Percentiles rank a stretch among this genome's conserved stretches.
These are phyloP conservation scores for Waltiozyma sp. DNA, from an alignment of 1,139 yeast species.

Conservation along the genomic window DNA sequence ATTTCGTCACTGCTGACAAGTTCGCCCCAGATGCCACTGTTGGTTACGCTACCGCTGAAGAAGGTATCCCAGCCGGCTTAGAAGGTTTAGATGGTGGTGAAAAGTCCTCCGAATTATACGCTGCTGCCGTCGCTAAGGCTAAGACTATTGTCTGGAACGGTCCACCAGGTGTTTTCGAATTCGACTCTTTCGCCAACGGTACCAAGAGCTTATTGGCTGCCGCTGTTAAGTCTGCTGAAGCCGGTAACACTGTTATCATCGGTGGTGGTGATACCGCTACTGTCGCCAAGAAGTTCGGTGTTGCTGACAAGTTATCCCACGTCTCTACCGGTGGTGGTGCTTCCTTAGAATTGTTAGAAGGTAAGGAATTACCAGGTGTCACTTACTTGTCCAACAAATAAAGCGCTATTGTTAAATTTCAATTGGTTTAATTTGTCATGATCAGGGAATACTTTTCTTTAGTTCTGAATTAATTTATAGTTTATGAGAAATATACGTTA, in stretches of 20 bases:
- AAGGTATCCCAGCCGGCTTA: slow-evolving; percentile 89
- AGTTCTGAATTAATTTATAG: neutral
- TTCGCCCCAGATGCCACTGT: slow-evolving; percentile 82
- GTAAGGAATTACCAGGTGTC: slow-evolving; percentile 96
- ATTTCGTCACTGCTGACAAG: slow-evolving; percentile 88
- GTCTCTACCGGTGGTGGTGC: slow-evolving; percentile 99
- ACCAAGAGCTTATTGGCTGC: slow-evolving; percentile 84
- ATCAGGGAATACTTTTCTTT: neutral
- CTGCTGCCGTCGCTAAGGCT: slow-evolving; percentile 74
- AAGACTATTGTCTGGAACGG: slow-evolving; percentile 99
- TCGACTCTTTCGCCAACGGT: slow-evolving; percentile 80
- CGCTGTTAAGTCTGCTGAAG: slow-evolving; percentile 71
- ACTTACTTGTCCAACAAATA: slow-evolving; percentile 71
- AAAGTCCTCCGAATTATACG: slow-evolving; percentile 66
- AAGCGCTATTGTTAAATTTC: slow-evolving; percentile 2
- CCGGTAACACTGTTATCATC: slow-evolving; percentile 88
- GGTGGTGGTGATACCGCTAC: slow-evolving; percentile 99
- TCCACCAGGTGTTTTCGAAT: slow-evolving; percentile 98
- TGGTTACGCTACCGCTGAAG: slow-evolving; percentile 70
- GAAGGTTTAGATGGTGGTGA: slow-evolving; percentile 95
- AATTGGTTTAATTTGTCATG: neutral
- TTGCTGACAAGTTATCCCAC: slow-evolving; percentile 87
- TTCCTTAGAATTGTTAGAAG: slow-evolving; percentile 92
- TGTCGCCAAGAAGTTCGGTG: slow-evolving; percentile 95
- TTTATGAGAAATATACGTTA: neutral